A percentile compares a stretch with the other conserved stretches of the same genome.
phyloP scores from a whole-genome alignment of 371 early-diverging fungal species.

The Mucor racemosus region DNA sequence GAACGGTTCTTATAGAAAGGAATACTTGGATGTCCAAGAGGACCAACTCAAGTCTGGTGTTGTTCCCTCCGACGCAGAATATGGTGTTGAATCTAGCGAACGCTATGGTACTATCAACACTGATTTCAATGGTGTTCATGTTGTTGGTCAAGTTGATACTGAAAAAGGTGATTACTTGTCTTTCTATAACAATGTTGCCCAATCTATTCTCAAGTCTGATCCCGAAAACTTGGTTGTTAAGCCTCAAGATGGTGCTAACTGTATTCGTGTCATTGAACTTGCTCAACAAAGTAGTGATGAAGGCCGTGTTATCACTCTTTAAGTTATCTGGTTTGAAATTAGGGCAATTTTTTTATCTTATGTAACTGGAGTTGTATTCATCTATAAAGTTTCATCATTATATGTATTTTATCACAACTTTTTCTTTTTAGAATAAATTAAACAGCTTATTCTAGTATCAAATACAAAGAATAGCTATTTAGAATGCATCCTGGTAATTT shows the following conservation, averaged over 20 bases:
- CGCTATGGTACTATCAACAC: slow-evolving; percentile 64
- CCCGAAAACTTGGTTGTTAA: slow-evolving; percentile 57
- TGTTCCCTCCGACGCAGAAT: slow-evolving; percentile 52
- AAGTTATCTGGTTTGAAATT: slow-evolving; percentile 5
- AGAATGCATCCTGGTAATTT: too few species aligned
- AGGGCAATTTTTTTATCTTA: not conserved
- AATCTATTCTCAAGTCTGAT: slow-evolving; percentile 58
- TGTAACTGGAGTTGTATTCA: not conserved
- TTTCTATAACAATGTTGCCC: slow-evolving; percentile 71
- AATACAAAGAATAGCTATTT: too few species aligned
- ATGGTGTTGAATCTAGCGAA: slow-evolving; percentile 57
- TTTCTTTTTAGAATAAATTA: too few species aligned
- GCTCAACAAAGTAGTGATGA: slow-evolving; percentile 69
- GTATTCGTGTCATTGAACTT: slow-evolving; percentile 73
- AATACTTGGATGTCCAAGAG: slow-evolving; percentile 77
- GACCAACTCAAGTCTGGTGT: slow-evolving; percentile 71
- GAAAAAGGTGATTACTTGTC: slow-evolving; percentile 61
- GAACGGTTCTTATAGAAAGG: slow-evolving; percentile 70
- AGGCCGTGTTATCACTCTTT: slow-evolving; percentile 39
- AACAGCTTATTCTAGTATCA: too few species aligned
- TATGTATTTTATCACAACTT: not conserved
- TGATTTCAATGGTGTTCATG: slow-evolving; percentile 54
- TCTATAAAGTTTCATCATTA: too few species aligned
- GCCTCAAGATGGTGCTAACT: slow-evolving; percentile 69
- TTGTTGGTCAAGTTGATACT: slow-evolving; percentile 64